Base-by-base conservation (phyloP, 2,329 filamentous ascomycete genomes). In the Fusarium papillatum region DNA sequence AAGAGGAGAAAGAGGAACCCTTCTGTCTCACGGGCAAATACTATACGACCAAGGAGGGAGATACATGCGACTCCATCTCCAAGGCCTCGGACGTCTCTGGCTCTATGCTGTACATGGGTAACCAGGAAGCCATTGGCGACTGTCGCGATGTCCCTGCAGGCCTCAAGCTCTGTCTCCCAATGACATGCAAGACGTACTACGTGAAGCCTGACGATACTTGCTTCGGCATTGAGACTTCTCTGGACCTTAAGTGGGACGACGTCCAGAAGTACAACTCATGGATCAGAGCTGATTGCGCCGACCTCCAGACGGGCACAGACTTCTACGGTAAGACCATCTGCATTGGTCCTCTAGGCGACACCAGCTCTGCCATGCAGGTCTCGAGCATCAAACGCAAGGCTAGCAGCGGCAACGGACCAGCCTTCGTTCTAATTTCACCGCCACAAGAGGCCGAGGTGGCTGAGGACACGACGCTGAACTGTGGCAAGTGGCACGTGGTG, bases 101-200 rank as follows among this genome's bases (percentile, higher is more conserved):
- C n/a, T 64, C 59, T 22, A 29, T 75, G 9, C 68, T 76, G n/a
- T 77, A 74, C 53, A 64, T 71, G 16, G 55, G 29, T 7, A 79
- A 80, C 63, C 71, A 70, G 11, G 26, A 73, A 1, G 11, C 67
- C 3, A 71, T 64, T 5, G 38, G 39, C n/a, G 68, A 78, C 55
- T 79, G 76, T 36, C 64, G 19, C 57, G 24, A 66, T 13, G 31
- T 78, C 5, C 46, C 55, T 24, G 22, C 39, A 11, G 76, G 71
- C 5, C 39, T 68, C 7, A 66, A 71, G 31, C 73, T 78, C 19
- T 70, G 64, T 34, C 36, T 71, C 7, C 69, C 69, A 10, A n/a
- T 10, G 29, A 22, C 36, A 9, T 69, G 65, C 39, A 24, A 22
- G 10, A 61, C 50, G 2, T 67, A 67, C 24, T 17, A n/a, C 5